Percentiles rank a stretch among this genome's conserved stretches.
These are phyloP conservation scores for Rhodosporidiobolus sp. DNA, from an alignment of 768 basidiomycete species.

Conservation along the genomic window DNA sequence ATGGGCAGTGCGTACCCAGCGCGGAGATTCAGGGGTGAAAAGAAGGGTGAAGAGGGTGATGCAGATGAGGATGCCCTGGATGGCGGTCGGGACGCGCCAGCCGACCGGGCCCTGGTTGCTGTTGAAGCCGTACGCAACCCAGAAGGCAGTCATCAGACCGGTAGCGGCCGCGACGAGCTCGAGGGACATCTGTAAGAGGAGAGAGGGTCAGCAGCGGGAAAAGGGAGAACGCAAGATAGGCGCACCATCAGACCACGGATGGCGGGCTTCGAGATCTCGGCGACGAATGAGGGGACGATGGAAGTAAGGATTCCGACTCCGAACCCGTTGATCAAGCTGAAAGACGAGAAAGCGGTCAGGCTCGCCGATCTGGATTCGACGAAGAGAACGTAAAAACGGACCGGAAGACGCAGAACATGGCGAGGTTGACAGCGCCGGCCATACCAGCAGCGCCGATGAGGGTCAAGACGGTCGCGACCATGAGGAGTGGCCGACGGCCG, in stretches of 20 bases:
- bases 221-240: background rate
- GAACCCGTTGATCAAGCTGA: conserved; percentile 41
- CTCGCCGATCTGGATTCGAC: too few relatives aligned
- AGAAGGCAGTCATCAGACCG: conserved; percentile 42
- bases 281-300: conserved; percentile 29
- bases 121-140: conserved; percentile 34
- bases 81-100: conserved; percentile 40
- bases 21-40: conserved; percentile 43
- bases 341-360: background rate
- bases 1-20: too few relatives aligned
- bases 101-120: conserved; percentile 16
- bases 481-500: conserved; percentile 30
- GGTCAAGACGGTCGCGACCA: conserved; percentile 6
- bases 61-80: conserved; percentile 38
- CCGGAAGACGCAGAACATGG: conserved; percentile 36
- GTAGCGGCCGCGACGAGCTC: conserved; percentile 38
- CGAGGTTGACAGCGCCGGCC: conserved; percentile 32
- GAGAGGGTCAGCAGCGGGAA: background rate
- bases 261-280: conserved; percentile 38
- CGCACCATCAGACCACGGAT: conserved; percentile 38
- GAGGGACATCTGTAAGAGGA: conserved; percentile 19
- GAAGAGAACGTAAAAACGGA: background rate
- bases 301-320: conserved; percentile 41
- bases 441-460: conserved; percentile 32
- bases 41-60: conserved; percentile 38